Evolutionary conservation across 2,329 filamentous ascomycete genomes (phyloP).

Genomic region (Colletotrichum acutatum): DNA sequence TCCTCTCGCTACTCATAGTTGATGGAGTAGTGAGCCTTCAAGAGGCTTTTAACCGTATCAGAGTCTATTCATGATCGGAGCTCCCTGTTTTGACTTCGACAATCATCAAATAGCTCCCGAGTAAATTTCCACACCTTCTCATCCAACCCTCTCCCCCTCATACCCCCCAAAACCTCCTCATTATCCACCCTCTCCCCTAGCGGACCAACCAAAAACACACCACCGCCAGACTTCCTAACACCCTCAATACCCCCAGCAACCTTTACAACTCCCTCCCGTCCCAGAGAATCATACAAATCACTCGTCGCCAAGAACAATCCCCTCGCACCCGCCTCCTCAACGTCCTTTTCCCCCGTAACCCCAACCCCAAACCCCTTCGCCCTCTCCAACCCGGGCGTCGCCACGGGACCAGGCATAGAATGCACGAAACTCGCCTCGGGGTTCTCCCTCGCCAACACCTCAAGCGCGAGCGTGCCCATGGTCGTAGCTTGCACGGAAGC

Average conservation of each 20-base stretch:
- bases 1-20: too few relatives aligned
- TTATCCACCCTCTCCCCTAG: not conserved
- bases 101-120: not conserved
- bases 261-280: not conserved
- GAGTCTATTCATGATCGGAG: too few relatives aligned
- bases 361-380: slow-evolving; percentile 37
- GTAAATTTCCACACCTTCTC: not conserved
- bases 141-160: not conserved
- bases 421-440: slow-evolving; percentile 52
- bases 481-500: slow-evolving; percentile 56
- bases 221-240: not conserved
- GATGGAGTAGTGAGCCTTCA: too few relatives aligned
- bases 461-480: slow-evolving; percentile 60
- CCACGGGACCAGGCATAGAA: slow-evolving; percentile 45
- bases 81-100: too few relatives aligned
- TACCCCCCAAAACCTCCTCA: not conserved
- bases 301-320: slow-evolving; percentile 40
- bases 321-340: slow-evolving; percentile 38
- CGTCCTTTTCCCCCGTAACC: not conserved
- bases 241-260: not conserved
- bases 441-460: slow-evolving; percentile 57
- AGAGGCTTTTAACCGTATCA: too few relatives aligned
- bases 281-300: slow-evolving; percentile 35
- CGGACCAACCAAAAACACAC: not conserved
- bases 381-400: slow-evolving; percentile 38